Percentiles rank a stretch among this genome's conserved stretches.
phyloP scores from a whole-genome alignment of 2,329 filamentous ascomycete genomes.

The Ceratocystis cubensis region DNA sequence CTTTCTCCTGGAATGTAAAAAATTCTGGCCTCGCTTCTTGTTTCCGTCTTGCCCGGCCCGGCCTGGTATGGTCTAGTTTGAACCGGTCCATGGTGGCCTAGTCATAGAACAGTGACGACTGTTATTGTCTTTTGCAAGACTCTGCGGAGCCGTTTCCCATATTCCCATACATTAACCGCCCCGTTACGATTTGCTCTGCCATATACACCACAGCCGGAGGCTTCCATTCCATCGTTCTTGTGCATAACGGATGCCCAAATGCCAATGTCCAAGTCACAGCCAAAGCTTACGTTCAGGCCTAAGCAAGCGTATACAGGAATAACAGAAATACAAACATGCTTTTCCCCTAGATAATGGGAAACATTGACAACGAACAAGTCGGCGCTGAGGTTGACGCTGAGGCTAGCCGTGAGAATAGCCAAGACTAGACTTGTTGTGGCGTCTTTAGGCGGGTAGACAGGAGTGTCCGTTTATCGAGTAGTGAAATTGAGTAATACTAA shows the following conservation, averaged over 20 bases:
- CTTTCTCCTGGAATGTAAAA: neutral
- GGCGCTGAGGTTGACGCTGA: too few species aligned
- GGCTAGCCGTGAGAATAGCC: neutral
- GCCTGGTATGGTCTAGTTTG: neutral
- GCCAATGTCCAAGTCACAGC: slow-evolving; percentile 1
- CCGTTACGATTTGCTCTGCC: too few species aligned
- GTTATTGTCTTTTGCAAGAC: neutral
- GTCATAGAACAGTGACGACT: neutral
- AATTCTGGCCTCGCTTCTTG: slow-evolving; percentile 3
- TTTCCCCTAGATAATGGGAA: neutral
- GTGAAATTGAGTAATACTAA: too few species aligned
- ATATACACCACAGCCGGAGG: neutral
- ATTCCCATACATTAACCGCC: neutral
- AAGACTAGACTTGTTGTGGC: too few species aligned
- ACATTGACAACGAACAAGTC: too few species aligned
- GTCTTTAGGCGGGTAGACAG: too few species aligned
- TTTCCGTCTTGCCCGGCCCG: neutral
- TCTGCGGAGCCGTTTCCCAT: neutral
- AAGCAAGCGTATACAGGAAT: neutral
- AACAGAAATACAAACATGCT: slow-evolving; percentile 1
- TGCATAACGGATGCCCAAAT: neutral
- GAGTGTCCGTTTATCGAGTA: too few species aligned
- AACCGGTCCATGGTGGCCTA: too few species aligned
- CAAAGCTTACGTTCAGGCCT: too few species aligned
- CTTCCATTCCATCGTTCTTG: slow-evolving; percentile 5